Base-by-base conservation (phyloP, 2,329 filamentous ascomycete genomes). In the Sporothrix luriei region DNA sequence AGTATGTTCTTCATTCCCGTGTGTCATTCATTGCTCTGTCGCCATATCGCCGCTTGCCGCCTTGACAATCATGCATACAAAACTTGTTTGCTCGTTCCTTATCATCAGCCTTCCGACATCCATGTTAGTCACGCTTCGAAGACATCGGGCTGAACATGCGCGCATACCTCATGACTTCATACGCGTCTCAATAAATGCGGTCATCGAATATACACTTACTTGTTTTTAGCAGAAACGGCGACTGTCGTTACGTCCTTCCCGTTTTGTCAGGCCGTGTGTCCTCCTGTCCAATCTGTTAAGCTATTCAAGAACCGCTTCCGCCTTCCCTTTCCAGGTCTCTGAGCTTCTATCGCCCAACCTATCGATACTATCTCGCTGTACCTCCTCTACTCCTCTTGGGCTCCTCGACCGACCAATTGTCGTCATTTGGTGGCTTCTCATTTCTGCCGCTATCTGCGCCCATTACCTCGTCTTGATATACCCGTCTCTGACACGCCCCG, bases 1-100 rank as follows among this genome's bases (percentile, higher is more conserved):
- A 70, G 70, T 72, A 68, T 68, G 68, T 69, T n/a, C 65, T 61
- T 24, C 38, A 16, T 52, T 48, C n/a, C 55, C 33, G 38, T 54
- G 29, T 40, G 9, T 5, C 16, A n/a, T 51, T 21, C 14, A 29
- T 48, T 24, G 6, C n/a, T 29, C 5, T 46, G n/a, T 24, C 57
- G 5, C 24, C 48, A n/a, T n/a, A n/a, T n/a, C 38, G 57, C n/a
- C 10, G 5, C 26, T 43, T 29, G 24, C 21, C 24, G 26, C 21
- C 24, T 54, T 14, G 24, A 24, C 11, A n/a, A 52, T 29, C 51
- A 14, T 54, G 10, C 13, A 19, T n/a, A n/a, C 4, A n/a, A 9
- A 21, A 13, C 51, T 14, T 26, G 51, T 29, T 29, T 26, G 19
- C 24, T 54, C 6, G 52, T 54, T 14, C 29, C 24, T 16, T 54